Evolutionary conservation across 768 basidiomycete species (phyloP).

Genomic region (Suillus placidus): DNA sequence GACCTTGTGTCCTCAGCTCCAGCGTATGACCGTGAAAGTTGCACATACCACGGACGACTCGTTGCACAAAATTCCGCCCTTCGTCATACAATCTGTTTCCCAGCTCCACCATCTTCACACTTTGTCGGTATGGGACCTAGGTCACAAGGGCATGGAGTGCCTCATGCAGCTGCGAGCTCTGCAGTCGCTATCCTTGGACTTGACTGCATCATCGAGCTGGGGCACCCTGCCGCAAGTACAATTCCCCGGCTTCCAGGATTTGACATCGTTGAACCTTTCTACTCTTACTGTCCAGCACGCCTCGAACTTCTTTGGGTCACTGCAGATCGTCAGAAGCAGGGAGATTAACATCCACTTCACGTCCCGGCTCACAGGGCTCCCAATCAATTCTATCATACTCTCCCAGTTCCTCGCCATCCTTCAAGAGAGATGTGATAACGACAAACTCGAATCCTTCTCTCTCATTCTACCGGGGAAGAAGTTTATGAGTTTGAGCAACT

Average conservation of each 20-base stretch:
- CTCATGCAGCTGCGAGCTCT: not conserved
- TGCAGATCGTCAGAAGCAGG: not conserved
- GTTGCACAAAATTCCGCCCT: not conserved
- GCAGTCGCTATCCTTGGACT: not conserved
- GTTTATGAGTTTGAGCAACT: not conserved
- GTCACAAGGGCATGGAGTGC: not conserved
- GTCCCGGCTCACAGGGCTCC: not conserved
- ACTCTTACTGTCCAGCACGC: accelerated
- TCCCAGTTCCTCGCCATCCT: not conserved
- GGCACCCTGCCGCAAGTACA: no score
- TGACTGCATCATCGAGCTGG: accelerated
- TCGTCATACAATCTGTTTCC: not conserved
- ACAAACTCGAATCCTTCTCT: not conserved
- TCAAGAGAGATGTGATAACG: not conserved
- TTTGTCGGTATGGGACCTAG: not conserved
- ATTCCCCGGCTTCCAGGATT: not conserved
- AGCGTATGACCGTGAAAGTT: not conserved
- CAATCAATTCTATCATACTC: not conserved
- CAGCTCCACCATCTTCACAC: not conserved
- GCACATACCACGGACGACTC: not conserved
- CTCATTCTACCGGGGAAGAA: not conserved
- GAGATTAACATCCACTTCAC: not conserved
- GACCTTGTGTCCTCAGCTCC: not conserved
- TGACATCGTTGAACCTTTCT: accelerated
- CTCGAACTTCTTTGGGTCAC: not conserved